Conservation (phyloP, 129 eudicot species). For the Calendula officinalis region DNA sequence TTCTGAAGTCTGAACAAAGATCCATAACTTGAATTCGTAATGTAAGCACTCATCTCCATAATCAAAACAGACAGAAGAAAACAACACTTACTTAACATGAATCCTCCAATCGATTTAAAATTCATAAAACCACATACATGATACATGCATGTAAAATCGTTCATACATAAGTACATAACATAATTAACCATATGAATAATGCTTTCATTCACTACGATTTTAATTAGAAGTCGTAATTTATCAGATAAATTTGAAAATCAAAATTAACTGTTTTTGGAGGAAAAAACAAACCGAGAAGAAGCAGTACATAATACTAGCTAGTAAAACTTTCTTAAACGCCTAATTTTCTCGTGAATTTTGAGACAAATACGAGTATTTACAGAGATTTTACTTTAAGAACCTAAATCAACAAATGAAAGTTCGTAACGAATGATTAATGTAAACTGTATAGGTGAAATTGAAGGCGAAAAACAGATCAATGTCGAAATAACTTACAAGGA, state of each 20-base stretch:
- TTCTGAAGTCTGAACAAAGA: constrained; percentile 16
- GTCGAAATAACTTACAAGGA: constrained; percentile 27
- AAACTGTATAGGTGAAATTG: constrained; percentile 6
- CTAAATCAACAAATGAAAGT: constrained; percentile 13
- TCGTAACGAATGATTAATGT: neutral
- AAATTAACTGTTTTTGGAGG: neutral
- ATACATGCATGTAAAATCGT: constrained; percentile 17
- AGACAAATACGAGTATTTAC: neutral
- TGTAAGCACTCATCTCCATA: constrained; percentile 1
- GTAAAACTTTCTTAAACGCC: neutral
- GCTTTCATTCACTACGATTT: neutral
- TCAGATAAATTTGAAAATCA: constrained; percentile 2
- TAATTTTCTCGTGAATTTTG: neutral
- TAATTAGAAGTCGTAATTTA: neutral
- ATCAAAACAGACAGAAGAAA: neutral
- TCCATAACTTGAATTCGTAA: constrained; percentile 16
- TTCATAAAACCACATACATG: constrained; percentile 1
- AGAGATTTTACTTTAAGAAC: constrained; percentile 13
- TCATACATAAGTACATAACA: neutral
- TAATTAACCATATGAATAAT: constrained; percentile 2
- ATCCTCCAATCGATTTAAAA: neutral
- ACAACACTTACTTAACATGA: neutral
- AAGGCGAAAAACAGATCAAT: neutral
- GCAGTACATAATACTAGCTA: neutral
- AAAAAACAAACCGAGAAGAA: neutral